These are phyloP conservation scores for Heliosperma pusillum DNA, from an alignment of 148 eudicot species.

Conservation along the genomic window DNA sequence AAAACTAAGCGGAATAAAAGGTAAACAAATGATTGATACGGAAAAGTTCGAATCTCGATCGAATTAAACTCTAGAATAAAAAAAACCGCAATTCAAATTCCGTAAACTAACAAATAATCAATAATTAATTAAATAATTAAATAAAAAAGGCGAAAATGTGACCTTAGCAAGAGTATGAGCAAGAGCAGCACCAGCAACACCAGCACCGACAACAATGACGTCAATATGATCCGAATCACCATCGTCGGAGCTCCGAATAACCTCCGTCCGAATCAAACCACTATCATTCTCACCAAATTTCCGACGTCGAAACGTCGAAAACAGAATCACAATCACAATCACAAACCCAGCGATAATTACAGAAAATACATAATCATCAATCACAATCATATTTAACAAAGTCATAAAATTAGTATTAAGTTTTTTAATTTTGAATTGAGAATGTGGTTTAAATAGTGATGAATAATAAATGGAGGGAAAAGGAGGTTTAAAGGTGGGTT, in stretches of 20 bases:
- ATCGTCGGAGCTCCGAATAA: constrained; percentile 32
- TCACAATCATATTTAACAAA: constrained; percentile 9
- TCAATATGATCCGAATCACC: constrained; percentile 25
- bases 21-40: too few species aligned
- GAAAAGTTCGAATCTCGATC: not conserved
- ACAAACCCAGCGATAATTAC: constrained; percentile 36
- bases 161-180: constrained; percentile 74
- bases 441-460: not conserved
- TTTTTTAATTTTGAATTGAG: not conserved
- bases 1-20: too few species aligned
- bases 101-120: not conserved
- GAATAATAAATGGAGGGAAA: not conserved
- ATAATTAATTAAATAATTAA: too few species aligned
- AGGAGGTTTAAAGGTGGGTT: not conserved
- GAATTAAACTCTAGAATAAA: not conserved
- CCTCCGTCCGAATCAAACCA: constrained; percentile 13
- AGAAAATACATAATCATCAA: constrained; percentile 32
- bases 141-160: not conserved
- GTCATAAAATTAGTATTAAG: not conserved
- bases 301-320: constrained; percentile 20
- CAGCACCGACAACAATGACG: constrained; percentile 75
- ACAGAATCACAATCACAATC: constrained; percentile 16
- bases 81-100: not conserved
- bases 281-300: constrained; percentile 4
- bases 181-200: constrained; percentile 81